These are phyloP conservation scores for Chondrus crispus DNA, from an alignment of 23 red algal species.

Conservation along the genomic window DNA sequence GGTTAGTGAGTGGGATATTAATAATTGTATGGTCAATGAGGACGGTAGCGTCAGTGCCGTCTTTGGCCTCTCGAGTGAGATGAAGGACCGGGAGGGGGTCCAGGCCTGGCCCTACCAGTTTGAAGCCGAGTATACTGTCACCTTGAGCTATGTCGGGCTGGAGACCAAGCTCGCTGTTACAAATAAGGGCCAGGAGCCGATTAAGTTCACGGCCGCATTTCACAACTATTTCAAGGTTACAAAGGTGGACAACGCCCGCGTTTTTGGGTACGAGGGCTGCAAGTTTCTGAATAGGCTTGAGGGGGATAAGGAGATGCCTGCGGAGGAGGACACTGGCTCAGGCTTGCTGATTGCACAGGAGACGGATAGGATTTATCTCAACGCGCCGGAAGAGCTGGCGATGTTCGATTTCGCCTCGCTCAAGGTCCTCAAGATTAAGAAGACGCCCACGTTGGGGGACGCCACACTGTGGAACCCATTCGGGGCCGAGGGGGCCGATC, in stretches of 20 bases:
- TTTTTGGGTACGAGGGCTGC: slow-evolving; percentile 84
- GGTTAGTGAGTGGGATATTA: slow-evolving; percentile 76
- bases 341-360: slow-evolving; percentile 69
- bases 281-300: slow-evolving; percentile 68
- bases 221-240: slow-evolving; percentile 93
- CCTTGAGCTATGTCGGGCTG: slow-evolving; percentile 70
- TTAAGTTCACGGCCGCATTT: slow-evolving; percentile 86
- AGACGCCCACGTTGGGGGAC: slow-evolving; percentile 74
- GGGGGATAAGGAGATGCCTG: slow-evolving; percentile 41
- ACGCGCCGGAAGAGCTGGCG: slow-evolving; percentile 84
- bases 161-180: slow-evolving; percentile 73
- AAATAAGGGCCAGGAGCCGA: slow-evolving; percentile 73
- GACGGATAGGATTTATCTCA: slow-evolving; percentile 80
- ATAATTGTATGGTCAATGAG: slow-evolving; percentile 33
- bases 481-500: slow-evolving; percentile 81
- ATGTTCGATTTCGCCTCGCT: slow-evolving; percentile 85
- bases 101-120: slow-evolving; percentile 64
- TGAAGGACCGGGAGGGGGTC: slow-evolving; percentile 21
- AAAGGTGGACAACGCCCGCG: slow-evolving; percentile 54
- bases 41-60: slow-evolving; percentile 58
- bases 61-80: slow-evolving; percentile 45
- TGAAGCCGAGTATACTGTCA: slow-evolving; percentile 80
- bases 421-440: slow-evolving; percentile 91
- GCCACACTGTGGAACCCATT: slow-evolving; percentile 97
- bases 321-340: slow-evolving; percentile 54